Evolutionary conservation across 148 eudicot genomes (phyloP).

Genomic region (Camellia granthamiana): DNA sequence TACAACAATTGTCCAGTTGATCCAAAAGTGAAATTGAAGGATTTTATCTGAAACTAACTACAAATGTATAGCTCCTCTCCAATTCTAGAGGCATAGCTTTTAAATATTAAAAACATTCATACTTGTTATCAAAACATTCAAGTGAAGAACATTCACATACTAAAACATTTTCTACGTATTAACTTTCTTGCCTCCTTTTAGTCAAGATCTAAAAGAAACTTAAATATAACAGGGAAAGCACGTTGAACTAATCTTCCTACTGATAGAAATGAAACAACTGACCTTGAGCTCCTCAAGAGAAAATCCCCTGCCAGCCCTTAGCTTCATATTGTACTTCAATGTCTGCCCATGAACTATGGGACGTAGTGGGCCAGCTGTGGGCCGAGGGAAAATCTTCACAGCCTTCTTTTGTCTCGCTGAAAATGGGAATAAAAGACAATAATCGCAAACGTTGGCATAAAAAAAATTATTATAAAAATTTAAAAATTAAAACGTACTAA

Average conservation of each 20-base stretch:
- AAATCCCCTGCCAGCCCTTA: constrained; percentile 64
- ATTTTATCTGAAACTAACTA: not conserved
- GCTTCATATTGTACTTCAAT: constrained; percentile 60
- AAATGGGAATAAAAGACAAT: not conserved
- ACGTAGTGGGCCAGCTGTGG: constrained; percentile 57
- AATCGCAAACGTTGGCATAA: not conserved
- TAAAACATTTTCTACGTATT: not conserved
- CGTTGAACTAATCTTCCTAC: not conserved
- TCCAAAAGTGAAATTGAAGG: not conserved
- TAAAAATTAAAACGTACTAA: not conserved
- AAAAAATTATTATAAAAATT: not conserved
- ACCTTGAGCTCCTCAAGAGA: constrained; percentile 46
- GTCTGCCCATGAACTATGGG: constrained; percentile 73
- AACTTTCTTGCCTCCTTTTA: not conserved
- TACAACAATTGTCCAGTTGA: not conserved
- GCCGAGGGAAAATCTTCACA: constrained; percentile 55
- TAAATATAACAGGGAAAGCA: too few species aligned
- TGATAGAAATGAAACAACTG: not conserved
- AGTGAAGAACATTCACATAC: not conserved
- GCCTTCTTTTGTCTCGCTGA: constrained; percentile 75
- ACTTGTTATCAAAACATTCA: not conserved
- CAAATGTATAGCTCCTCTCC: not conserved
- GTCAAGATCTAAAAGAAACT: not conserved
- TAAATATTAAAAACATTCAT: not conserved
- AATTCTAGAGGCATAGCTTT: not conserved